Evolutionary conservation across 768 basidiomycete species (phyloP).

Genomic region (Naganishia antarctica): DNA sequence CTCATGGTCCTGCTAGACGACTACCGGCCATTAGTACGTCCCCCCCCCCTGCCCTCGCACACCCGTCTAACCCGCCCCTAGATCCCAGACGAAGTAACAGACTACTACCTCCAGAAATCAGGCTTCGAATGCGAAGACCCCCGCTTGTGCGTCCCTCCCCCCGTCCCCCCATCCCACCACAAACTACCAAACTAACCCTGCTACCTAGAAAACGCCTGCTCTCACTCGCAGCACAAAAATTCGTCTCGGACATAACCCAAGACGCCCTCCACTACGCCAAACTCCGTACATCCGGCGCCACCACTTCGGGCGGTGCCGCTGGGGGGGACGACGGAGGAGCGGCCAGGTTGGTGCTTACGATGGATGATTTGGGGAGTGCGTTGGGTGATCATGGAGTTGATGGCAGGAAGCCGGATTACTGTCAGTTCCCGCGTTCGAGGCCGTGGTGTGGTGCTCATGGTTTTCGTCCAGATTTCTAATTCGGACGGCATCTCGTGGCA

Average conservation of each 20-base stretch:
- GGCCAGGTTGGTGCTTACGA: slow-evolving; percentile 86
- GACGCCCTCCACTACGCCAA: slow-evolving; percentile 98
- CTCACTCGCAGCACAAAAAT: slow-evolving; percentile 93
- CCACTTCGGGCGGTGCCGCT: not conserved
- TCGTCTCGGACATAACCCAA: slow-evolving; percentile 90
- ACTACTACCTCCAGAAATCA: slow-evolving; percentile 91
- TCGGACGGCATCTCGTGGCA: too few relatives aligned
- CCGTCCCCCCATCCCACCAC: not conserved
- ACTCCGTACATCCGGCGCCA: slow-evolving; percentile 57
- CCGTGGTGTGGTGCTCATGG: too few relatives aligned
- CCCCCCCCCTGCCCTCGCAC: not conserved
- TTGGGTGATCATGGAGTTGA: slow-evolving; percentile 95
- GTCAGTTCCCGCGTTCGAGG: too few relatives aligned
- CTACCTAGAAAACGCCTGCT: slow-evolving; percentile 93
- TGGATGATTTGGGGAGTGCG: slow-evolving; percentile 93
- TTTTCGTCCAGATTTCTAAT: too few relatives aligned
- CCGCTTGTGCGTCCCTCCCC: slow-evolving; percentile 78
- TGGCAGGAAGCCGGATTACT: slow-evolving; percentile 89
- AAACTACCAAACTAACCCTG: too few relatives aligned
- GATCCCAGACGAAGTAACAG: slow-evolving; percentile 97
- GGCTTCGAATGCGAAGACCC: slow-evolving; percentile 95
- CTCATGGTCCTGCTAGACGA: slow-evolving; percentile 95
- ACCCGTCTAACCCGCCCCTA: slow-evolving; percentile 44
- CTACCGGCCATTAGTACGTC: slow-evolving; percentile 81
- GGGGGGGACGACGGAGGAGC: slow-evolving; percentile 50